phyloP scores from a whole-genome alignment of 352 stramenopile genomes.

The Blastocystis sp. region DNA sequence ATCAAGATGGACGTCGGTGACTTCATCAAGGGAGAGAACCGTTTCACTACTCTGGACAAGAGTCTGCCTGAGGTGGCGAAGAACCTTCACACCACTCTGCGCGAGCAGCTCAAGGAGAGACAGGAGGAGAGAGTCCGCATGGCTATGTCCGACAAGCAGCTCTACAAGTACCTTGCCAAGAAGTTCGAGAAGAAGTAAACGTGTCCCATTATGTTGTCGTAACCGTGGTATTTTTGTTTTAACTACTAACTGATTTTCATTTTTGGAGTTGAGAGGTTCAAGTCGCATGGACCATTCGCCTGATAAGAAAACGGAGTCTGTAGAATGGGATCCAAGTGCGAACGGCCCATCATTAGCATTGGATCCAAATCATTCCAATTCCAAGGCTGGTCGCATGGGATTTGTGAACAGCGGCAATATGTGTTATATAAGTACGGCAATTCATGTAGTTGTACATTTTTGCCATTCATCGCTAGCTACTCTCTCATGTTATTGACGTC shows the following conservation, averaged over 20 bases:
- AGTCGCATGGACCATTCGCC: too few relatives aligned
- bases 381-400: too few relatives aligned
- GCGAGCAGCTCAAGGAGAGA: constrained; percentile 9
- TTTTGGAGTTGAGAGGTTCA: neutral
- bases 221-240: neutral
- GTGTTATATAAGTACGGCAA: constrained; percentile 5
- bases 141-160: constrained; percentile 52
- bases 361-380: too few relatives aligned
- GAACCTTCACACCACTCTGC: neutral
- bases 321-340: too few relatives aligned
- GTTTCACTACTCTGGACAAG: constrained; percentile 32
- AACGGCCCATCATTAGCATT: too few relatives aligned
- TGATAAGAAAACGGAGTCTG: too few relatives aligned
- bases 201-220: neutral
- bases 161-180: constrained; percentile 44
- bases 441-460: neutral
- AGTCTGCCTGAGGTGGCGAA: constrained; percentile 20
- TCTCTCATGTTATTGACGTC: neutral
- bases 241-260: neutral
- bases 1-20: constrained; percentile 23
- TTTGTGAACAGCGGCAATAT: too few relatives aligned
- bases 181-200: constrained; percentile 51
- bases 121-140: constrained; percentile 52
- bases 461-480: neutral
- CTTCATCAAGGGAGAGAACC: constrained; percentile 46